Conservation (phyloP, 225 moss, liverwort and hornwort genomes). For the Bryoerythrophyllum caledonicum region DNA sequence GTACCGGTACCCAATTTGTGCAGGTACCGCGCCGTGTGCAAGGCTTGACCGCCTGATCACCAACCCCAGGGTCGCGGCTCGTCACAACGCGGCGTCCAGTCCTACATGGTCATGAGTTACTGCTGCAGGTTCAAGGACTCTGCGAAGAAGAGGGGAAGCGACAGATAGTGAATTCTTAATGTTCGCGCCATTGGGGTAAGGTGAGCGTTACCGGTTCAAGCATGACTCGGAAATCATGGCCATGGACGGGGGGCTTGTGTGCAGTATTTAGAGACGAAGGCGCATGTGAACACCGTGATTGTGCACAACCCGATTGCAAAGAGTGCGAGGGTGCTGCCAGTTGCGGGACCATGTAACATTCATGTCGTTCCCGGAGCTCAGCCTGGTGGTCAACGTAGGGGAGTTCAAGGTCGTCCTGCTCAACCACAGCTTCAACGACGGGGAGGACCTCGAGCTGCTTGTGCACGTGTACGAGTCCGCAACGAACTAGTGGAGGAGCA, state of each 20-base stretch:
- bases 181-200: neutral
- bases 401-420: neutral
- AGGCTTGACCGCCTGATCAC: neutral
- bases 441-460: neutral
- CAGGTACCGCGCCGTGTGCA: neutral
- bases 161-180: neutral
- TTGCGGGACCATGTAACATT: conserved; percentile 1
- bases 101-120: conserved; percentile 2
- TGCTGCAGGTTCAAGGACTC: neutral
- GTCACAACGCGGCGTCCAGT: neutral
- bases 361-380: neutral
- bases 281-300: neutral
- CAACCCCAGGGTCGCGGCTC: neutral
- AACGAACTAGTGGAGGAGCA: neutral
- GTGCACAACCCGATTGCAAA: neutral
- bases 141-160: neutral
- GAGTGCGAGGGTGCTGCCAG: neutral
- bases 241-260: neutral
- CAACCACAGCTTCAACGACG: conserved; percentile 8
- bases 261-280: neutral
- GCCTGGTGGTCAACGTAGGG: neutral
- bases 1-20: too few relatives aligned
- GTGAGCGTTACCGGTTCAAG: neutral
- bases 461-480: neutral
- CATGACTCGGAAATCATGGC: neutral